Evolutionary conservation across 495 filamentous ascomycete species (phyloP), one percentile per base, ranked within the genome.

Genomic region (Penicillium samsonianum): DNA sequence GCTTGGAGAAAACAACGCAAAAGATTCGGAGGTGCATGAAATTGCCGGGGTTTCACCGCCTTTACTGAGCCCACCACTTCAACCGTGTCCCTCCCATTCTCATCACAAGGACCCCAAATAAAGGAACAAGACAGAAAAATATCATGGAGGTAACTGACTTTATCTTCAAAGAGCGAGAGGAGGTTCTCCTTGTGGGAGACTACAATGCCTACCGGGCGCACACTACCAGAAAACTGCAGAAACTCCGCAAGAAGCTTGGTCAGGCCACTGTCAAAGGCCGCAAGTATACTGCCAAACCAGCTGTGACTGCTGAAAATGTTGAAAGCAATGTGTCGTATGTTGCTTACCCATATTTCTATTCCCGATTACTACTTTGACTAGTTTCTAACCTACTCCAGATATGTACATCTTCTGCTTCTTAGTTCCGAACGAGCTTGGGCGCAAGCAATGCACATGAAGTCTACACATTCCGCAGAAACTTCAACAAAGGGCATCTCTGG

Each of bases 361-460:
- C 16, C 8, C 4, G 14, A 22, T 42, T 42, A 12, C 4, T 47
- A 28, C 63, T 30, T 55, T 10, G 20, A n/a, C 17, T 38, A 26
- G 6, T 26, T 25, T 43, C n/a, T 51, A 14, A 37, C 46, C 23
- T 52, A 41, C 55, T 50, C 26, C 55, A 96, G 92, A 65, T 93
- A 87, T 68, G 84, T 89, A 38, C 80, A 90, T 57, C 81, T 96
- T 41, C 79, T 92, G 41, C 81, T 99, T 52, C 83, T 96, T 61
- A 87, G 86, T 31, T 83, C 92, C 55, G 95, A 99, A 75, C 83
- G 95, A 61, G 90, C 95, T 50, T 98, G 95, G 92, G 95, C 95
- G 2, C 87, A 96, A 67, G 95, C 92, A 50, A 94, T 96, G 91
- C 81, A 89, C 61, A 90, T 97, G 82, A 96, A 96, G 71, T 83